phyloP scores from a whole-genome alignment of 306 rosid genomes.

The Quillaja saponaria region DNA sequence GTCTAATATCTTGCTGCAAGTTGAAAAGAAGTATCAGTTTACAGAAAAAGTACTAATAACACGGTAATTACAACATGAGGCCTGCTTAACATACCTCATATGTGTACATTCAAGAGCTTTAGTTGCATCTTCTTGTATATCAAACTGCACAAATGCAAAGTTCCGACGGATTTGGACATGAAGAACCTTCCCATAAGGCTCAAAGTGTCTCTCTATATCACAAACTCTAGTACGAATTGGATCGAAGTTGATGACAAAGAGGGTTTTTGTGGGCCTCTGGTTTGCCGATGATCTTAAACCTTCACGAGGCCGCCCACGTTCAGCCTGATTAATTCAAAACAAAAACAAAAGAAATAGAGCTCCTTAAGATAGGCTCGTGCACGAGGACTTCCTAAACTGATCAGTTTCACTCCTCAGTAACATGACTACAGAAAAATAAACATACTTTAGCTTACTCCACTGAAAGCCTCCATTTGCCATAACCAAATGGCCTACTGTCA shows the following conservation, averaged over 20 bases:
- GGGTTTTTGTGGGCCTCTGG: slow-evolving; percentile 87
- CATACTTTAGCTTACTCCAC: slow-evolving; percentile 97
- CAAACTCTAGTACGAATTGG: slow-evolving; percentile 73
- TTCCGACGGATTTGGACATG: slow-evolving; percentile 86
- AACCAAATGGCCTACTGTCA: slow-evolving; percentile 79
- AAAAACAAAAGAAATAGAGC: not conserved
- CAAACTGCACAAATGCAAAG: slow-evolving; percentile 94
- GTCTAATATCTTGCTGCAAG: slow-evolving; percentile 82
- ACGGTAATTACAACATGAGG: not conserved
- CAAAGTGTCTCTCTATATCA: slow-evolving; percentile 86
- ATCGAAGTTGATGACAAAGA: slow-evolving; percentile 87
- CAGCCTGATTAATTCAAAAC: slow-evolving; percentile 59
- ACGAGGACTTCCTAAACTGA: not conserved
- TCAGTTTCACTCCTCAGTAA: slow-evolving; percentile 7
- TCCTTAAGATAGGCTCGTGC: not conserved
- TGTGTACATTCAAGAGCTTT: slow-evolving; percentile 87
- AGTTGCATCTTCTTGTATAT: slow-evolving; percentile 93
- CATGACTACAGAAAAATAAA: not conserved
- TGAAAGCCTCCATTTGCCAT: slow-evolving; percentile 80
- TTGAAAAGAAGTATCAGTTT: not conserved
- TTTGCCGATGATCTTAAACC: slow-evolving; percentile 65
- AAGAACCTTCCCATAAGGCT: slow-evolving; percentile 78
- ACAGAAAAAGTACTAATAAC: not conserved
- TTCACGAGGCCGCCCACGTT: slow-evolving; percentile 80
- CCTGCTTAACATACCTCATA: slow-evolving; percentile 62